These are phyloP conservation scores for Brassica incana DNA, from an alignment of 345 rosid species.

Conservation along the genomic window DNA sequence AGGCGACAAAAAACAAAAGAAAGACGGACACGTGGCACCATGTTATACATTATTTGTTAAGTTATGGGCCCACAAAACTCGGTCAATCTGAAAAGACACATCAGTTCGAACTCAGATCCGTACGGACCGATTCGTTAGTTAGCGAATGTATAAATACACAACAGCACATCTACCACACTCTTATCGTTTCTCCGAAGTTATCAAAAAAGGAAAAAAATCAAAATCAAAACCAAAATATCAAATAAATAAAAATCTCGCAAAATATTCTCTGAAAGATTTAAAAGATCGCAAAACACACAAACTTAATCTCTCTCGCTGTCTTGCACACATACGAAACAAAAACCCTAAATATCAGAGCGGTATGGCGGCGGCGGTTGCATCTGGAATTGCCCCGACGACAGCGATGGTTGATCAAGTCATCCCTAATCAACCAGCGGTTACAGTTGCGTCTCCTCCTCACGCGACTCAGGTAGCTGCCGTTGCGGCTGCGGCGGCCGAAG, in stretches of 20 bases:
- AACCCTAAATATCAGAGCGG: slow-evolving; percentile 39
- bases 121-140: slow-evolving; percentile 16
- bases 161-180: neutral
- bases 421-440: slow-evolving; percentile 11
- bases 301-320: neutral
- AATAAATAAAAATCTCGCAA: slow-evolving; percentile 5
- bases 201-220: slow-evolving; percentile 20
- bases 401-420: slow-evolving; percentile 37
- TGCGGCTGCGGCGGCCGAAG: neutral
- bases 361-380: slow-evolving; percentile 47
- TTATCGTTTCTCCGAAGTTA: slow-evolving; percentile 5
- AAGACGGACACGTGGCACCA: neutral
- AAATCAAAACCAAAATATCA: slow-evolving; percentile 19
- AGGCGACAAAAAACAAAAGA: neutral
- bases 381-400: slow-evolving; percentile 27
- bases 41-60: neutral
- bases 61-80: slow-evolving; percentile 4
- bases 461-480: slow-evolving; percentile 11
- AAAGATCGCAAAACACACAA: slow-evolving; percentile 1
- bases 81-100: slow-evolving; percentile 35
- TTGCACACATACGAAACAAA: neutral
- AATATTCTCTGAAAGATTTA: neutral
- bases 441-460: neutral
- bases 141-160: slow-evolving; percentile 30
- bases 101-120: slow-evolving; percentile 23